Percentiles rank a stretch among this genome's conserved stretches.
These are phyloP conservation scores for Aureobasidium sp. DNA, from an alignment of 2,329 filamentous ascomycete species.

Conservation along the genomic window DNA sequence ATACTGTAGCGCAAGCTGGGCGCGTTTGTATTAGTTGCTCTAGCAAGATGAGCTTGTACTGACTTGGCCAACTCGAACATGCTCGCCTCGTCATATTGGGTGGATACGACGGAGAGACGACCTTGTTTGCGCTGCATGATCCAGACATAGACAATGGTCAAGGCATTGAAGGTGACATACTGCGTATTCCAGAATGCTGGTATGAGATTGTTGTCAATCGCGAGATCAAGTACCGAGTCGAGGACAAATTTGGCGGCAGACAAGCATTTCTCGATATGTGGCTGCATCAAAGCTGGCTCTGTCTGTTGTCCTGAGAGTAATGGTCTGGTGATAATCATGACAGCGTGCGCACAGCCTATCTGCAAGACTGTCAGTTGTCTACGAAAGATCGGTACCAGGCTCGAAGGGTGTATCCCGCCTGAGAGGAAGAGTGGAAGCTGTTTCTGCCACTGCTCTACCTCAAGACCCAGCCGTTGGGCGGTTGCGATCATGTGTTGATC, in stretches of 20 bases:
- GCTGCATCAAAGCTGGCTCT: not conserved
- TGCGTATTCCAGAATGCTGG: slow-evolving; percentile 3
- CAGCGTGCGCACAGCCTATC: slow-evolving; percentile 26
- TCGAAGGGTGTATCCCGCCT: slow-evolving; percentile 37
- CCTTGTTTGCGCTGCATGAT: slow-evolving; percentile 2
- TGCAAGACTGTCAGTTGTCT: slow-evolving; percentile 25
- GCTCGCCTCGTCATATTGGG: not conserved
- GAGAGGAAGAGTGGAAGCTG: slow-evolving; percentile 29
- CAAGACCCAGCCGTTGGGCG: slow-evolving; percentile 29
- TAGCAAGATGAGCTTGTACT: slow-evolving; percentile 5
- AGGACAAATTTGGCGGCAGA: slow-evolving; percentile 4
- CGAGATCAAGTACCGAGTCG: not conserved
- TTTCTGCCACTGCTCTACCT: slow-evolving; percentile 27
- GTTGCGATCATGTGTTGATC: slow-evolving; percentile 28
- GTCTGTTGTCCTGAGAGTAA: slow-evolving; percentile 15
- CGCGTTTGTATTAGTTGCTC: not conserved
- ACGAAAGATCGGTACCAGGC: slow-evolving; percentile 36
- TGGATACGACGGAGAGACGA: not conserved
- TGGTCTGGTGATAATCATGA: slow-evolving; percentile 28
- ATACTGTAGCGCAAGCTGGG: slow-evolving; percentile 4
- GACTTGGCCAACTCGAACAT: not conserved
- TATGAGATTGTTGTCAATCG: slow-evolving; percentile 1
- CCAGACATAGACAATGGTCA: slow-evolving; percentile 4
- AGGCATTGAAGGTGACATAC: not conserved
- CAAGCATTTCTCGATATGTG: not conserved